Base-by-base conservation (phyloP, 1,139 yeast species). In the Taiozyma sp. region DNA sequence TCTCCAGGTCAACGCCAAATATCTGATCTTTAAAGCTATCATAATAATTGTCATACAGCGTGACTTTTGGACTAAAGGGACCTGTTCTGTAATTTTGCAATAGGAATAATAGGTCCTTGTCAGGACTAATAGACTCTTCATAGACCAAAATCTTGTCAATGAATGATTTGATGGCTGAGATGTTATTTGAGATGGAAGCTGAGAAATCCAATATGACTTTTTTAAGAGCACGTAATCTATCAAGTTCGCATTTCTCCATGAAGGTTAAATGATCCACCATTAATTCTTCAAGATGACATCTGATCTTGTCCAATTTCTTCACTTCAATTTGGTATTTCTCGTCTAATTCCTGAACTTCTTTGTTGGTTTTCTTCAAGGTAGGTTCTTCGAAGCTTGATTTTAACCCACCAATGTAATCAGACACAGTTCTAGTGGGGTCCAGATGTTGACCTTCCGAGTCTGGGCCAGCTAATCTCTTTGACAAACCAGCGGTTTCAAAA, bases 231-330 rank as follows among this genome's bases (percentile, higher is more conserved):
- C 79, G 78, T 54, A 87, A 72, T 57, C 97, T 77, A 67, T 90
- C 96, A 46, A 80, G 69, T 70, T 90, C 97, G 69, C 96, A 87
- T 58, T 85, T 79, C 65, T 89, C 95, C 89, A 90, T 83, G 65
- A 85, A 85, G 19, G 84, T 71, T 51, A 86, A 74, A 63, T 88
- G 95, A 58, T 85, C 92, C 70, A 87, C 79, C 49, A 87, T 75
- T 29, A 80, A 63, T 63, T 87, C 96, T 67, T 90, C 97, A 51
- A 87, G 74, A 48, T 81, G 81, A 65, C 96, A 87, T 56, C 96
- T 78, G 22, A 80, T 65, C 43, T 75, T 74, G 63, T 91, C 97
- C 56, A 87, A 72, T 45, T 78, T 80, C 45, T 73, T 69, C 9
- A 88, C 83, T 48, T 78, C 75, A 41, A 72, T 72, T 56, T 75